Evolutionary conservation across 768 basidiomycete genomes (phyloP).

Genomic region (Mycena rebaudengoi): DNA sequence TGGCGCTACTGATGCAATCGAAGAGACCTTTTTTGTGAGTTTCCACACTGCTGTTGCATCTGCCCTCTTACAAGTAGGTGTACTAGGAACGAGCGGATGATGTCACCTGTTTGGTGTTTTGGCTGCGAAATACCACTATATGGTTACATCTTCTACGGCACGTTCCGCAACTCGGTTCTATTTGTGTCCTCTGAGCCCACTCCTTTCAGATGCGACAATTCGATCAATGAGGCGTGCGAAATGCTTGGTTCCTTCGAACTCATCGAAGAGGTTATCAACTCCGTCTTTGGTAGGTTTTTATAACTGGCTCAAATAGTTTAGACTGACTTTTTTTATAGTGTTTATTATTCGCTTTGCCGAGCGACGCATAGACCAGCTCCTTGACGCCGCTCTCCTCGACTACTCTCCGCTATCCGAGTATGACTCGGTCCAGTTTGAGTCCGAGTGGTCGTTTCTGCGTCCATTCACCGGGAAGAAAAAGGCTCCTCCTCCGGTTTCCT

Average conservation of each 20-base stretch:
- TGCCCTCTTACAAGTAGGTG: constrained; percentile 10
- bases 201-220: constrained; percentile 64
- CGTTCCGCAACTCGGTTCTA: not conserved
- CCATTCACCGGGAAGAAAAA: constrained; percentile 75
- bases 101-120: constrained; percentile 87
- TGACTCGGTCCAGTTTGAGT: constrained; percentile 90
- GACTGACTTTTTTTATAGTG: constrained; percentile 58
- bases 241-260: constrained; percentile 85
- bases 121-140: constrained; percentile 91
- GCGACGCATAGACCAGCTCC: constrained; percentile 83
- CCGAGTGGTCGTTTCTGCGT: constrained; percentile 93
- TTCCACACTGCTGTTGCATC: constrained; percentile 19
- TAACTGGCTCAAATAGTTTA: not conserved
- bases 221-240: constrained; percentile 82
- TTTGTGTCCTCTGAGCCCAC: not conserved
- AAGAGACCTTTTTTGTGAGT: constrained; percentile 91
- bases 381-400: constrained; percentile 87
- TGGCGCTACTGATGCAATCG: constrained; percentile 90
- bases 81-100: constrained; percentile 89
- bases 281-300: constrained; percentile 79
- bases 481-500: constrained; percentile 38
- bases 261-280: constrained; percentile 92
- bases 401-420: constrained; percentile 80
- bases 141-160: constrained; percentile 88
- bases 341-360: constrained; percentile 96